phyloP scores from a whole-genome alignment of 73 alveolate genomes.

The Stentor roeselii region DNA sequence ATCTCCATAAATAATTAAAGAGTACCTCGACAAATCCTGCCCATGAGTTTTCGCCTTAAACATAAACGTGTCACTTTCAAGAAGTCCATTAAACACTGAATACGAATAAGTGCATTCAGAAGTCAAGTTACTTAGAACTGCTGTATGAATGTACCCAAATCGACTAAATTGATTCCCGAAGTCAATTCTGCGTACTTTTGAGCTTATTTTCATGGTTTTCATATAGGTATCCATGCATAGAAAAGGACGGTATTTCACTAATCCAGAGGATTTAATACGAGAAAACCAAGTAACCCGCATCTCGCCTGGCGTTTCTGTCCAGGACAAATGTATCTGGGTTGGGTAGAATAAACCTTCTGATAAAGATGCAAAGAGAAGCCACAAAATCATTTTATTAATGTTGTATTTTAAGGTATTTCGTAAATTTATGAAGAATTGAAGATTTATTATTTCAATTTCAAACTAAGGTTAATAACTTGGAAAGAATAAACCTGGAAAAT shows the following conservation, averaged over 20 bases:
- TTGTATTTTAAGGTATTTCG: too few species aligned
- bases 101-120: constrained; percentile 14
- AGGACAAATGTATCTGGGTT: neutral
- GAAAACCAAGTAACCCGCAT: constrained; percentile 3
- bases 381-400: too few species aligned
- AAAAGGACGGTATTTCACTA: neutral
- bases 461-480: too few species aligned
- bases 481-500: too few species aligned
- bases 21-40: neutral
- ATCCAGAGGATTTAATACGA: neutral
- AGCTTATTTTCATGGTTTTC: neutral
- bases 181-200: neutral
- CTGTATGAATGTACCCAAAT: neutral
- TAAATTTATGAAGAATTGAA: too few species aligned
- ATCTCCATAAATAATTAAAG: neutral
- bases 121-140: neutral
- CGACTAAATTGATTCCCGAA: neutral
- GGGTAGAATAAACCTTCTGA: constrained; percentile 2
- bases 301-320: neutral
- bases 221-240: neutral
- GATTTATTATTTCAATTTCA: too few species aligned
- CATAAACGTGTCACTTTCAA: neutral
- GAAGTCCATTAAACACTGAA: neutral
- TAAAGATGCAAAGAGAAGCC: too few species aligned
- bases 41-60: constrained; percentile 3